Percentiles rank a stretch among this genome's conserved stretches.
Conservation (phyloP, 306 rosid species). For the Vigna reflexopilosa region DNA sequence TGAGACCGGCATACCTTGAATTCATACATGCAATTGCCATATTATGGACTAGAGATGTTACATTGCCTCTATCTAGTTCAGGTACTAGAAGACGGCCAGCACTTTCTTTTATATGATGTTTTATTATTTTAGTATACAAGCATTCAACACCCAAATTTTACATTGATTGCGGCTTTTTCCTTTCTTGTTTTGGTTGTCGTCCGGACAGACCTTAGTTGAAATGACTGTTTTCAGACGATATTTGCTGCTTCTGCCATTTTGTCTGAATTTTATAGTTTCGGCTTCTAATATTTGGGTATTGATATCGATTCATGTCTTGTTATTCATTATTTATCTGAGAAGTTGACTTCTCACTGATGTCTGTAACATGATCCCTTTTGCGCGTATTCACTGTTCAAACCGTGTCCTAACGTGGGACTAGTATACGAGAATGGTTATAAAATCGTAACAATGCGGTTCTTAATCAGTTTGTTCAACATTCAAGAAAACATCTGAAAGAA, state of each 20-base stretch:
- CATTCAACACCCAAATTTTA: constrained; percentile 5
- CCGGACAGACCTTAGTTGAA: constrained; percentile 8
- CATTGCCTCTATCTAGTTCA: background rate
- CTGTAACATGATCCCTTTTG: constrained; percentile 63
- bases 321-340: background rate
- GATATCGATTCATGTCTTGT: background rate
- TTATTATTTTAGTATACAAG: background rate
- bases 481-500: too few relatives aligned
- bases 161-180: constrained; percentile 32
- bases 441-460: background rate
- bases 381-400: background rate
- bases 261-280: constrained; percentile 58
- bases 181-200: background rate
- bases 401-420: background rate
- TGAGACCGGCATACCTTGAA: background rate
- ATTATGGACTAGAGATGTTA: constrained; percentile 14
- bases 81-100: background rate
- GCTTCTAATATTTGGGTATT: constrained; percentile 55
- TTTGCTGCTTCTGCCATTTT: constrained; percentile 46
- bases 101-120: background rate
- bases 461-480: background rate
- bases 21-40: background rate
- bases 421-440: background rate
- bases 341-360: constrained; percentile 38
- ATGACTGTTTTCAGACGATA: constrained; percentile 25